A percentile compares a stretch with the other conserved stretches of the same genome.
Evolutionary conservation across 1,284 basidiomycete species (phyloP).

Genomic region (Ustilago hordei): DNA sequence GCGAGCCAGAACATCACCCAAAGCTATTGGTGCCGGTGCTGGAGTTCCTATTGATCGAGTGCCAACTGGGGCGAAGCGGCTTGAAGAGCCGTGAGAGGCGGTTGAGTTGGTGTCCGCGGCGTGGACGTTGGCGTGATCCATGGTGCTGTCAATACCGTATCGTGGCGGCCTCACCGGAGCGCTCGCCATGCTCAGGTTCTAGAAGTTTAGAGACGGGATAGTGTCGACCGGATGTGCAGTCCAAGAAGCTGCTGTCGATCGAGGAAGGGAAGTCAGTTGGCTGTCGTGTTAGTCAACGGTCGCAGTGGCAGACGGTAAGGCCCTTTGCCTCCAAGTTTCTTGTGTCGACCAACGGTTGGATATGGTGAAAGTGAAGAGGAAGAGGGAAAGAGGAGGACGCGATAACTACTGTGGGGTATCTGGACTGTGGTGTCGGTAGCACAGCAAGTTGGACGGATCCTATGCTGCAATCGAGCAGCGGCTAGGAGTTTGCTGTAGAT

Average conservation of each 20-base stretch:
- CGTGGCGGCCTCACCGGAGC: slow-evolving; percentile 41
- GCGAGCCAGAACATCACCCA: slow-evolving; percentile 56
- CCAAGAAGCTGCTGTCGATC: background rate
- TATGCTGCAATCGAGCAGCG: too few species aligned
- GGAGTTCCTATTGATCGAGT: slow-evolving; percentile 36
- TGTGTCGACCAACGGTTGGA: too few species aligned
- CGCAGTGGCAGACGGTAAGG: too few species aligned
- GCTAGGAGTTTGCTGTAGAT: too few species aligned
- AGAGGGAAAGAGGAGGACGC: too few species aligned
- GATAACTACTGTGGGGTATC: too few species aligned
- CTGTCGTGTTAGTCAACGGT: too few species aligned
- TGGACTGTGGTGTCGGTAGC: too few species aligned
- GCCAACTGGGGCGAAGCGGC: slow-evolving; percentile 34
- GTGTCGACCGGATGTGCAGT: background rate
- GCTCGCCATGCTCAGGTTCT: slow-evolving; percentile 29
- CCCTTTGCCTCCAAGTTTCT: too few species aligned
- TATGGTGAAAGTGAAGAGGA: too few species aligned
- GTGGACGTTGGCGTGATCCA: slow-evolving; percentile 19
- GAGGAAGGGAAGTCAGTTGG: background rate
- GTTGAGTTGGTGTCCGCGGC: slow-evolving; percentile 35
- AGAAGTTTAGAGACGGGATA: background rate
- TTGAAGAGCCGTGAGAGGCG: slow-evolving; percentile 45
- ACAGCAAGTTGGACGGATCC: too few species aligned
- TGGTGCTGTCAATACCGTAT: slow-evolving; percentile 36
- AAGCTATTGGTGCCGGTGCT: slow-evolving; percentile 47